Percentiles rank a stretch among this genome's conserved stretches.
These are phyloP conservation scores for Apiospora koreana DNA, from an alignment of 2,329 filamentous ascomycete species.

Conservation along the genomic window DNA sequence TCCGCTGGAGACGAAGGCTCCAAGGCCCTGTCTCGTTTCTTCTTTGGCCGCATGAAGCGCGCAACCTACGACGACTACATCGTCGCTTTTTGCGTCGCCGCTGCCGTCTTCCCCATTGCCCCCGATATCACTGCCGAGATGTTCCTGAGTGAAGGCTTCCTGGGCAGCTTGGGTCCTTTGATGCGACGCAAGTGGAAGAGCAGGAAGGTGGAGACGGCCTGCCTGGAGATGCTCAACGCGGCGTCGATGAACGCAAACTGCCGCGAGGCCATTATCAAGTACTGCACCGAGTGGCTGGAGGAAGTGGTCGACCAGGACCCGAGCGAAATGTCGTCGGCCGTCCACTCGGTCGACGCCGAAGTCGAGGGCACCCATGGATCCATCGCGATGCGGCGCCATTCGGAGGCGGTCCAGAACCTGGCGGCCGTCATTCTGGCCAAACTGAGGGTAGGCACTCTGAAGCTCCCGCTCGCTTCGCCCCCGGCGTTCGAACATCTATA, in stretches of 20 bases:
- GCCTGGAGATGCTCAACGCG: conserved; percentile 86
- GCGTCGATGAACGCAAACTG: conserved; percentile 85
- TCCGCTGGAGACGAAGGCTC: conserved; percentile 71
- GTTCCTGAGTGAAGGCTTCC: conserved; percentile 87
- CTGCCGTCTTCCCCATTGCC: conserved; percentile 83
- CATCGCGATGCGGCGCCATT: conserved; percentile 62
- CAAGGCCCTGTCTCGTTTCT: conserved; percentile 71
- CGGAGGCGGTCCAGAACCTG: conserved; percentile 60
- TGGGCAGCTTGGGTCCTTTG: conserved; percentile 73
- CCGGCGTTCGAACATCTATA: conserved; percentile 24
- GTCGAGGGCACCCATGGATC: conserved; percentile 61
- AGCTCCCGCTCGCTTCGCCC: conserved; percentile 32
- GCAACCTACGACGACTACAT: conserved; percentile 87
- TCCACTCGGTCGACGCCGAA: conserved; percentile 52
- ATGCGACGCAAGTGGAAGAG: conserved; percentile 83
- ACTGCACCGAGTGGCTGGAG: conserved; percentile 85
- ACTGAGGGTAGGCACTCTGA: conserved; percentile 53
- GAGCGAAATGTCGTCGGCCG: conserved; percentile 51
- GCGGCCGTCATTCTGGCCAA: conserved; percentile 79
- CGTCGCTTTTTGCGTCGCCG: conserved; percentile 89
- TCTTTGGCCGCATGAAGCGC: conserved; percentile 69
- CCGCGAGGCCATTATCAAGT: conserved; percentile 79
- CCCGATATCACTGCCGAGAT: conserved; percentile 73
- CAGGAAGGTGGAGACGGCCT: conserved; percentile 80
- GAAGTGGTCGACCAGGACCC: conserved; percentile 76